phyloP scores from a whole-genome alignment of 306 rosid species.

The Cotoneaster glaucophyllus region DNA sequence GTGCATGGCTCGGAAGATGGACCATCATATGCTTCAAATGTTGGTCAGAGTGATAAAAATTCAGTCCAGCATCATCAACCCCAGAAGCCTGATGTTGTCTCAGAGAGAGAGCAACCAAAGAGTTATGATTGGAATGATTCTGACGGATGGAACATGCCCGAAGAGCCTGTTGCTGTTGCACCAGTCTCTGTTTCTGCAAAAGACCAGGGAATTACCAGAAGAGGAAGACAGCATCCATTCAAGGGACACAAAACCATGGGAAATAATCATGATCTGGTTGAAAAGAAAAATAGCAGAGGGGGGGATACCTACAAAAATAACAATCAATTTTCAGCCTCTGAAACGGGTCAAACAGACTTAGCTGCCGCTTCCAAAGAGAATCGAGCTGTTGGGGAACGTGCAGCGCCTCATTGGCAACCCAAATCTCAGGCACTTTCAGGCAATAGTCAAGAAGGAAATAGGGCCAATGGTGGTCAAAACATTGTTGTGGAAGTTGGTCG shows the following conservation, averaged over 20 bases:
- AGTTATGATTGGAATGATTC: slow-evolving; percentile 29
- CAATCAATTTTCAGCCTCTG: slow-evolving; percentile 30
- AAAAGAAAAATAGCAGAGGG: slow-evolving; percentile 30
- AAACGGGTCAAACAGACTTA: slow-evolving; percentile 38
- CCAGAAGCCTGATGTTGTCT: slow-evolving; percentile 30
- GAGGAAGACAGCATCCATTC: slow-evolving; percentile 47
- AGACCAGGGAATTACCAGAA: slow-evolving; percentile 47
- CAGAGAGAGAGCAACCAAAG: slow-evolving; percentile 43
- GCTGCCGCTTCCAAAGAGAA: slow-evolving; percentile 47
- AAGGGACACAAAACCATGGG: slow-evolving; percentile 55
- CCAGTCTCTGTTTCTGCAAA: slow-evolving; percentile 30
- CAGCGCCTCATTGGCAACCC: slow-evolving; percentile 80
- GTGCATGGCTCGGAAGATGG: slow-evolving; percentile 46
- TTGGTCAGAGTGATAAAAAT: slow-evolving; percentile 31
- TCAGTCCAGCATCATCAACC: slow-evolving; percentile 32
- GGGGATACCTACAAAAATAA: slow-evolving; percentile 39
- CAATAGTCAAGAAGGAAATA: slow-evolving; percentile 37
- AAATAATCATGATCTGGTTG: slow-evolving; percentile 47
- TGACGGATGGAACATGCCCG: slow-evolving; percentile 42
- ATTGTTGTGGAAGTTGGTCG: slow-evolving; percentile 28
- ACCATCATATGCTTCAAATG: slow-evolving; percentile 26
- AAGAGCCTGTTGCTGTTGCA: slow-evolving; percentile 31
- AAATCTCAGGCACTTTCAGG: slow-evolving; percentile 47
- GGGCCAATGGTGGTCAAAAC: slow-evolving; percentile 33
- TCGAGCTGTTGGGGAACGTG: slow-evolving; percentile 49